Percentiles rank a stretch among this genome's conserved stretches.
Evolutionary conservation across 352 stramenopile species (phyloP).

Genomic region (Pythium plurisporium): DNA sequence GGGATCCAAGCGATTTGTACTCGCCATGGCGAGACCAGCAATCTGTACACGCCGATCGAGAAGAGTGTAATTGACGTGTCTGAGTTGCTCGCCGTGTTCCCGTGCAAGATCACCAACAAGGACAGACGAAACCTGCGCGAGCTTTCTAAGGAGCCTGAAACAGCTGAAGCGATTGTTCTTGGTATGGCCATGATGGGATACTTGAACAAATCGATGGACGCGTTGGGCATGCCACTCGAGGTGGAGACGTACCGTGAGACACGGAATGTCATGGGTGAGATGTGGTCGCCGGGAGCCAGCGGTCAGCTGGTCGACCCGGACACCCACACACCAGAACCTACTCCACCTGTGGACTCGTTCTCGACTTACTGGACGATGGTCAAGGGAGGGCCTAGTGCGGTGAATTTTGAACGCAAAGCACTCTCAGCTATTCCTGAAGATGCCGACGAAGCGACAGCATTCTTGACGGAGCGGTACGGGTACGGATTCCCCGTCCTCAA

Average conservation of each 20-base stretch:
- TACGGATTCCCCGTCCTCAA: slow-evolving; percentile 6
- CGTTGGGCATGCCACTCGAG: slow-evolving; percentile 17
- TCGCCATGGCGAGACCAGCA: slow-evolving; percentile 7
- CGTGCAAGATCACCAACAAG: slow-evolving; percentile 20
- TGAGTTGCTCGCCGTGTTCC: slow-evolving; percentile 12
- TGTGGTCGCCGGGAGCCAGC: slow-evolving; percentile 7
- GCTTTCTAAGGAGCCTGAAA: slow-evolving; percentile 1
- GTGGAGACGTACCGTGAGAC: slow-evolving; percentile 20
- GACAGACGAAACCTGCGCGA: slow-evolving; percentile 6
- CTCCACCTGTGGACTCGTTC: slow-evolving; percentile 4
- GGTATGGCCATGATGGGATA: slow-evolving; percentile 22
- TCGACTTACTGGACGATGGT: slow-evolving; percentile 14
- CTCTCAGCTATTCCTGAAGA: slow-evolving; percentile 4
- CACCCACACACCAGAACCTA: slow-evolving; percentile 8
- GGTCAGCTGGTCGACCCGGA: slow-evolving; percentile 11
- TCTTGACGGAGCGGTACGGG: not conserved
- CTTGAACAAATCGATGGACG: slow-evolving; percentile 22
- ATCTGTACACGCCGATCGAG: slow-evolving; percentile 13
- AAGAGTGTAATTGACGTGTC: slow-evolving; percentile 17
- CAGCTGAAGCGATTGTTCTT: slow-evolving; percentile 10
- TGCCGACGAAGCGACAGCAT: slow-evolving; percentile 2
- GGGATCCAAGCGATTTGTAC: slow-evolving; percentile 8
- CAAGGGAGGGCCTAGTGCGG: slow-evolving; percentile 10
- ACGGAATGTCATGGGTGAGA: slow-evolving; percentile 9
- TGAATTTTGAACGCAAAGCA: slow-evolving; percentile 13